Evolutionary conservation across 164 flowering plant species (phyloP).

Genomic region (Nymphaea thermarum): DNA sequence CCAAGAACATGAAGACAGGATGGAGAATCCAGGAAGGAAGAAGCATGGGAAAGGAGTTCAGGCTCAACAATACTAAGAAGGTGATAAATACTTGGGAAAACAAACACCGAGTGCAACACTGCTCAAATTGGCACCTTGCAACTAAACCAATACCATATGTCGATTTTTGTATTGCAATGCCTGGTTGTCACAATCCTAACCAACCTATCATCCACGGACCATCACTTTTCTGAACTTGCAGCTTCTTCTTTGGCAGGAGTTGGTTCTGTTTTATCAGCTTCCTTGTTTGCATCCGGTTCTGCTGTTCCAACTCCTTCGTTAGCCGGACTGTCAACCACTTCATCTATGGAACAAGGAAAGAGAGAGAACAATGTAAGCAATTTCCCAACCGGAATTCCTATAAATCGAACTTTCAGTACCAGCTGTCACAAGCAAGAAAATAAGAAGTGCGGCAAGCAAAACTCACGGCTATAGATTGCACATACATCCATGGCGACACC

Average conservation of each 20-base stretch:
- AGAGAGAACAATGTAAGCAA: background rate
- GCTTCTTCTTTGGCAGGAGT: background rate
- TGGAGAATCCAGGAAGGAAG: background rate
- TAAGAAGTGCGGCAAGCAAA: background rate
- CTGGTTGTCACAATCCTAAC: background rate
- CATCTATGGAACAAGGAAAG: background rate
- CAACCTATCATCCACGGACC: no score
- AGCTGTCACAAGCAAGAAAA: background rate
- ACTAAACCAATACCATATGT: background rate
- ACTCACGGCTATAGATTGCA: background rate
- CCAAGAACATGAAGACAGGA: no score
- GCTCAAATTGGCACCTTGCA: background rate
- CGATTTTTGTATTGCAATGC: background rate
- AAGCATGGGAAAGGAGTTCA: background rate
- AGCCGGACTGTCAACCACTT: background rate
- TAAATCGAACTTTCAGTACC: background rate
- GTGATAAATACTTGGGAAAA: background rate
- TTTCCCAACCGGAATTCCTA: background rate
- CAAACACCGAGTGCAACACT: background rate
- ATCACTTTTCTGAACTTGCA: no score
- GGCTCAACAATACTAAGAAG: background rate
- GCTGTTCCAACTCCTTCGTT: background rate
- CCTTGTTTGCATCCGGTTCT: background rate
- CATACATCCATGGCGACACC: background rate
- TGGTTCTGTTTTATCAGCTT: background rate